Base-by-base conservation (phyloP, 345 rosid species). In the Populus tremula region DNA sequence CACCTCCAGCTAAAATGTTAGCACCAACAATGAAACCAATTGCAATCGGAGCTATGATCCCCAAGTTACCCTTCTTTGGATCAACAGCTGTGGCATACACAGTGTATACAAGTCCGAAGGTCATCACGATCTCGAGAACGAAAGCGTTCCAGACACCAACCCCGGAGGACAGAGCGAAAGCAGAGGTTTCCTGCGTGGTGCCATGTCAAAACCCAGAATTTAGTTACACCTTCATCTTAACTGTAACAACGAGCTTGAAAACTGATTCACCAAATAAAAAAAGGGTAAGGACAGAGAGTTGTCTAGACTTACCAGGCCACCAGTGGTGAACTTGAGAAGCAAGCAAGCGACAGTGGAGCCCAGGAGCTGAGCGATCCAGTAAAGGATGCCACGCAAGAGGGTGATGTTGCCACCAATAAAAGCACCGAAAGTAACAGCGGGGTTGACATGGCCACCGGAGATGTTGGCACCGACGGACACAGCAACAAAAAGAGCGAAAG, bases 371-470 rank as follows among this genome's bases (percentile, higher is more conserved):
- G 91, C 97, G 45, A 94, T 84, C 97, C 95, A 91, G 88, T 94
- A 94, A 4, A 92, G 87, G 77, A 94, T 84, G 54, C 95, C 98
- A 59, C 97, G 98, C 70, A 94, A 86, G 47, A 94, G 94, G 76
- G 93, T 82, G 89, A 94, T 92, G 89, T 94, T 92, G 1, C 98
- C 98, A 6, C 98, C 97, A 2, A 94, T 68, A 43, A 94, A 92
- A 76, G 94, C 94, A 0, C 98, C 98, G 71, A 93, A 93, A 43
- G 98, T 93, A 25, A 93, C 97, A 56, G 98, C 98, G 0, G 97
- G 98, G 86, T 93, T 93, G 74, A 94, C 98, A 73, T 94, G 98
- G 73, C 98, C 98, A 0, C 97, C 98, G 72, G 98, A 94, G 84
- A 94, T 94, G 86, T 94, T 94, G 61, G 95, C 95, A 10, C 87